These are phyloP conservation scores for Erythrophleum ivorense DNA, from an alignment of 331 rosid genomes.

Conservation along the genomic window DNA sequence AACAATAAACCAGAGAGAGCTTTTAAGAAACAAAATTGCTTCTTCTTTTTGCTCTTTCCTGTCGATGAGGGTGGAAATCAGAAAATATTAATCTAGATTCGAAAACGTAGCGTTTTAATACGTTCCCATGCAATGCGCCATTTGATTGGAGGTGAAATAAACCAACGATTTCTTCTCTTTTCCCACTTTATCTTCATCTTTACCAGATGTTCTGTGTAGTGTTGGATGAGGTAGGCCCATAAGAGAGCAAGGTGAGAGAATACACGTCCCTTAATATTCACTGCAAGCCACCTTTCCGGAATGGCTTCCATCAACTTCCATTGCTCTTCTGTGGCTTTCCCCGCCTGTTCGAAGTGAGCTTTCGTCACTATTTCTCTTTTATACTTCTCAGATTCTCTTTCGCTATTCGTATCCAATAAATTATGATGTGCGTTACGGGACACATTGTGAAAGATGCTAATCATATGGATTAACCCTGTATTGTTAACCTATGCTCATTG, in stretches of 20 bases:
- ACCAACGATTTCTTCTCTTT: background rate
- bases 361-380: background rate
- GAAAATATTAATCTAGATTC: background rate
- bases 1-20: background rate
- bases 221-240: background rate
- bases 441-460: background rate
- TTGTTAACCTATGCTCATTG: background rate
- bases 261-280: background rate
- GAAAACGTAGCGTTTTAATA: background rate
- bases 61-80: background rate
- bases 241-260: background rate
- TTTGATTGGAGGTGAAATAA: background rate
- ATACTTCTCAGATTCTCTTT: background rate
- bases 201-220: background rate
- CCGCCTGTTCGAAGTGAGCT: constrained; percentile 42
- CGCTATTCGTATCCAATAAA: background rate
- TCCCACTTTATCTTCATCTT: background rate
- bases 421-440: background rate
- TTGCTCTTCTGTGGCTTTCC: constrained; percentile 35
- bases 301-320: constrained; percentile 47
- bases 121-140: background rate
- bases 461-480: background rate
- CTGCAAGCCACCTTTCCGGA: background rate
- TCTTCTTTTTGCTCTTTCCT: too few species aligned
- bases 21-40: background rate